Evolutionary conservation across 371 early-diverging fungal species (phyloP), one percentile per base, ranked within the genome.

Genomic region (Smittium culicis): DNA sequence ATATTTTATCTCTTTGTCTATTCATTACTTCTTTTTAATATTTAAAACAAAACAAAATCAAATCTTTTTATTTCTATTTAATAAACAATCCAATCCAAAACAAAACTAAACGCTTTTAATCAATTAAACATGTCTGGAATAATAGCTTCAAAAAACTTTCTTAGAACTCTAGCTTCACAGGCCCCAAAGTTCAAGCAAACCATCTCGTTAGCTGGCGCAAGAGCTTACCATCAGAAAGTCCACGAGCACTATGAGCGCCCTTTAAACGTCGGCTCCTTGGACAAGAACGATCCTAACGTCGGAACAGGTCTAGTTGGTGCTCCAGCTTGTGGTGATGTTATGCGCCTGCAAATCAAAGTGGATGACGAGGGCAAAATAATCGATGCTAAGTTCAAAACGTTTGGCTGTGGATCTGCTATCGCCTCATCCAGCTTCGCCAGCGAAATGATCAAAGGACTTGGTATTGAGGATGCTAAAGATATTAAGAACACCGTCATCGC

Each of bases 311-410:
- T 99, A 27, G 99, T 99, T 16, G 99, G 99, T 20, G 99, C 99
- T 0, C 99, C 99, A 33, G 99, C 99, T 14, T 99, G 99, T 79
- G 99, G 99, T 68, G 99, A 99, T 81, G 99, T 99, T 33, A 96
- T 99, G 96, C 93, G 96, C 72, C 84, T 99, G 45, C 99, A 99
- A 77, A 98, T 99, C 76, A 85, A 89, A 75, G 98, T 99, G 1
- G 90, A 96, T 71, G 83, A 78, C 11, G 84, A 84, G 35, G 93
- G 93, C 64, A 86, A 88, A 72, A 98, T 99, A 71, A 83, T 85
- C 63, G 98, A 99, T 74, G 97, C 94, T 69, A 92, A 92, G 78
- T 98, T 99, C 82, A 99, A 97, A 81, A 98, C 99, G 0, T 99
- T 97, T 82, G 99, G 99, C n/a, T 99, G 99, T 73, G 99, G 99